A percentile compares a stretch with the other conserved stretches of the same genome.
These are phyloP conservation scores for Lachancea nothofagi DNA, from an alignment of 805 yeast species.

Conservation along the genomic window DNA sequence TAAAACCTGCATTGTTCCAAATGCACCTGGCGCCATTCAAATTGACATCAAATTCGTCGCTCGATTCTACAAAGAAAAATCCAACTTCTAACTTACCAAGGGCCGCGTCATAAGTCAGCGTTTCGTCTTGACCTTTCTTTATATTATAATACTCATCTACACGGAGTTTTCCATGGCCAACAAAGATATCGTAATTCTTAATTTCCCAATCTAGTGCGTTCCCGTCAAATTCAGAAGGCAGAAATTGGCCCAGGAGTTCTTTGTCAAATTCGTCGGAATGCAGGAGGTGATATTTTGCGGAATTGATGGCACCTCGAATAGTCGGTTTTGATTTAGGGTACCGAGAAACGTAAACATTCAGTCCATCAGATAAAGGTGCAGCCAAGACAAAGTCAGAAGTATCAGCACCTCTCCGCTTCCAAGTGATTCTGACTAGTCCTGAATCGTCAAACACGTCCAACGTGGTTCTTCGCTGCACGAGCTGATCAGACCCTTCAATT, in stretches of 20 bases:
- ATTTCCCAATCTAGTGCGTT: conserved; percentile 1
- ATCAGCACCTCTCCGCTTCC: conserved; percentile 16
- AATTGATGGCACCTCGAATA: conserved; percentile 5
- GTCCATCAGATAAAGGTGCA: conserved; percentile 15
- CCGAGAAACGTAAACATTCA: conserved; percentile 16
- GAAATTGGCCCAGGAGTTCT: background rate
- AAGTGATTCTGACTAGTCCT: conserved; percentile 12
- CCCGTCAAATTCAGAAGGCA: background rate
- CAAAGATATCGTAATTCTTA: conserved; percentile 16
- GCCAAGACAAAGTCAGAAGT: conserved; percentile 8
- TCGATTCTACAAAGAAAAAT: conserved; percentile 23
- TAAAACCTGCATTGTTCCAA: conserved; percentile 17
- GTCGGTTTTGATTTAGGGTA: background rate
- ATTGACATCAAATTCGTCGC: conserved; percentile 20
- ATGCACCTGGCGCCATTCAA: conserved; percentile 27
- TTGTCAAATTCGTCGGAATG: conserved; percentile 14
- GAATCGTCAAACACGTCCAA: background rate
- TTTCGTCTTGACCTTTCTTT: conserved; percentile 6
- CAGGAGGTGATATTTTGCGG: conserved; percentile 14
- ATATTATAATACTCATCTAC: conserved; percentile 20
- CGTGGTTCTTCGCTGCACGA: conserved; percentile 5
- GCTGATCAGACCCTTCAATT: conserved; percentile 13
- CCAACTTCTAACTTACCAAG: conserved; percentile 25
- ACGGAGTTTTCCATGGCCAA: conserved; percentile 9
- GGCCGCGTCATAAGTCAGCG: conserved; percentile 5